A percentile compares a stretch with the other conserved stretches of the same genome.
Evolutionary conservation across 495 filamentous ascomycete genomes (phyloP).

Genomic region (Daldinia childiae): DNA sequence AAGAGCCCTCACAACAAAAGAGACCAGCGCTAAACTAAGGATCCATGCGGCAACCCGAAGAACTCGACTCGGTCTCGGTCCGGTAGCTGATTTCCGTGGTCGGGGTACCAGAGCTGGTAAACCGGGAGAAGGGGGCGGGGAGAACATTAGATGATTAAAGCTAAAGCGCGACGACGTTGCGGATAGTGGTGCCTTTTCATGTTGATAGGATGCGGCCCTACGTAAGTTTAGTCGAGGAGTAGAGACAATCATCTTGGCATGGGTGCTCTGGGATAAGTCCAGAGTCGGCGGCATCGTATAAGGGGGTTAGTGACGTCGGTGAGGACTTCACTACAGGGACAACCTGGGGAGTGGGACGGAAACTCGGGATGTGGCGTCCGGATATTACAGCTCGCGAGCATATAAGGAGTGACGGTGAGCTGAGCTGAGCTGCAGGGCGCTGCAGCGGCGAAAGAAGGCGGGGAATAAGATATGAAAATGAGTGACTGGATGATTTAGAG

Average conservation of each 20-base stretch:
- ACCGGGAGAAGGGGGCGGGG: conserved; percentile 69
- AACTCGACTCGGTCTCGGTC: conserved; percentile 58
- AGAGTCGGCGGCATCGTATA: conserved; percentile 58
- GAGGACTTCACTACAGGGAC: conserved; percentile 32
- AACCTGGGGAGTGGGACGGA: conserved; percentile 27
- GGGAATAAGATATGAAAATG: conserved; percentile 26
- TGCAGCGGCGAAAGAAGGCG: background rate
- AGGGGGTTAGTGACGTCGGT: conserved; percentile 33
- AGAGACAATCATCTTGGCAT: conserved; percentile 60
- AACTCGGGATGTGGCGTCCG: conserved; percentile 14
- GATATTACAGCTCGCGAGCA: conserved; percentile 17
- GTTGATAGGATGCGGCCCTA: conserved; percentile 57
- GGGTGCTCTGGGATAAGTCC: conserved; percentile 58
- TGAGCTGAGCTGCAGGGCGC: conserved; percentile 2
- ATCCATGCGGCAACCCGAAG: conserved; percentile 58
- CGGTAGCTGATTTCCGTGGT: conserved; percentile 60
- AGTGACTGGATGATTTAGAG: conserved; percentile 28
- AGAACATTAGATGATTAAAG: conserved; percentile 69
- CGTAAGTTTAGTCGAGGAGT: conserved; percentile 62
- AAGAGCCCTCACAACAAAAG: conserved; percentile 38
- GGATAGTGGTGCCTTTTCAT: conserved; percentile 59
- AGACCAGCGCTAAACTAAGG: conserved; percentile 36
- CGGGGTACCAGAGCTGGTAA: conserved; percentile 71
- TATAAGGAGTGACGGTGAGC: conserved; percentile 23
- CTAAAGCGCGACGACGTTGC: conserved; percentile 66